Percentiles rank a stretch among this genome's conserved stretches.
These are phyloP conservation scores for Babjeviella inositovora DNA, from an alignment of 805 yeast genomes.

Conservation along the genomic window DNA sequence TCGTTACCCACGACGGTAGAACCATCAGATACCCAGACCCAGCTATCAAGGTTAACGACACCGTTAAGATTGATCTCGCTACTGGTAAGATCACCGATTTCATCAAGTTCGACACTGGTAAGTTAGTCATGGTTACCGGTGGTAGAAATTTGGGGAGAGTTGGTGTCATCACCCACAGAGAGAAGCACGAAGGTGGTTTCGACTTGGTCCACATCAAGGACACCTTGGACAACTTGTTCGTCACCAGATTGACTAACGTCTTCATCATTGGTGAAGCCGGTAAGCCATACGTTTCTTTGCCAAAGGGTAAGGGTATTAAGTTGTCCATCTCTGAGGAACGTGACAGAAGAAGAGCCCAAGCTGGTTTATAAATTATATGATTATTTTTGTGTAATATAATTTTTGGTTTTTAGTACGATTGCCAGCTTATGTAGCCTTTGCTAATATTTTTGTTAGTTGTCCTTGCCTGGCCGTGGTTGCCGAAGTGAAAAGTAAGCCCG, in stretches of 20 bases:
- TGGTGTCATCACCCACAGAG: conserved; percentile 92
- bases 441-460: too few relatives aligned
- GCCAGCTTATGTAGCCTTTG: too few relatives aligned
- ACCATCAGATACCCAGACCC: conserved; percentile 99
- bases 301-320: conserved; percentile 99
- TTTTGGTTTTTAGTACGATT: too few relatives aligned
- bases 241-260: conserved; percentile 87
- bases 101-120: conserved; percentile 88
- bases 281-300: conserved; percentile 87
- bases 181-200: conserved; percentile 97
- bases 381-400: too few relatives aligned
- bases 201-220: conserved; percentile 96
- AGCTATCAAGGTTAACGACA: conserved; percentile 89
- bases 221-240: conserved; percentile 86
- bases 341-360: conserved; percentile 91
- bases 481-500: too few relatives aligned
- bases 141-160: conserved; percentile 98
- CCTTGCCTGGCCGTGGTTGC: too few relatives aligned
- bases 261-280: conserved; percentile 92
- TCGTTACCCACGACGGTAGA: conserved; percentile 99
- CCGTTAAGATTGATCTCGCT: conserved; percentile 93
- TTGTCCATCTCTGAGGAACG: conserved; percentile 93
- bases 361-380: conserved; percentile 25
- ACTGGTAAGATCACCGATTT: conserved; percentile 85
- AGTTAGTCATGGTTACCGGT: conserved; percentile 86